phyloP scores from a whole-genome alignment of 331 rosid species.

The Phaseolus coccineus region DNA sequence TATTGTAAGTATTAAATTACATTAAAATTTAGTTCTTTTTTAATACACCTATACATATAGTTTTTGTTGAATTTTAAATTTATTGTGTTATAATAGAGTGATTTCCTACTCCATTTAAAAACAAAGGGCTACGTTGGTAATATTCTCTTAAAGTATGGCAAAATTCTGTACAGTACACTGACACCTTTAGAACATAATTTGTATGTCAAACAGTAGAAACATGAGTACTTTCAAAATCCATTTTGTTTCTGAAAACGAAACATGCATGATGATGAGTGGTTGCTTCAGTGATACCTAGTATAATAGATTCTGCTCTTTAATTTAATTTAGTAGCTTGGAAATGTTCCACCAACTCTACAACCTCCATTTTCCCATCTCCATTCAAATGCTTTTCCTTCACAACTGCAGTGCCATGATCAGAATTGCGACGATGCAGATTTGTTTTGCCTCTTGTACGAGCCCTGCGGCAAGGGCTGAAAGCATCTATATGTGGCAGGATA shows the following conservation, averaged over 20 bases:
- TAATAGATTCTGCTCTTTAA: slow-evolving; percentile 34
- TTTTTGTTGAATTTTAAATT: too few species aligned
- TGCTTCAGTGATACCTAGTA: slow-evolving; percentile 38
- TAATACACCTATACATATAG: too few species aligned
- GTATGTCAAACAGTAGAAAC: slow-evolving; percentile 26
- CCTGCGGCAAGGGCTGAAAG: slow-evolving; percentile 54
- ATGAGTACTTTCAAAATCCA: slow-evolving; percentile 21
- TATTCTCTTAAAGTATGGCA: slow-evolving; percentile 12
- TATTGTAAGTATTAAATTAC: too few species aligned
- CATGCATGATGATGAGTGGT: slow-evolving; percentile 31
- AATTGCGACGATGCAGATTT: slow-evolving; percentile 44
- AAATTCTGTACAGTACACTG: slow-evolving; percentile 41
- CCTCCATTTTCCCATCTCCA: slow-evolving; percentile 41
- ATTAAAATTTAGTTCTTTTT: too few species aligned
- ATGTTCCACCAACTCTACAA: slow-evolving; percentile 39
- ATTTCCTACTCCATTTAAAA: neutral
- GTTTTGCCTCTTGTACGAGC: slow-evolving; percentile 58
- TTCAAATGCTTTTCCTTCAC: slow-evolving; percentile 54
- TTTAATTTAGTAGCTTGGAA: slow-evolving; percentile 47
- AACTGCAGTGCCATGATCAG: slow-evolving; percentile 37
- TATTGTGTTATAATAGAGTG: neutral
- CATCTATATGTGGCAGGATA: slow-evolving; percentile 41
- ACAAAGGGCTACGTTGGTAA: neutral
- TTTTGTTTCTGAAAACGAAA: neutral
- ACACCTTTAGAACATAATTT: slow-evolving; percentile 21